phyloP scores from a whole-genome alignment of 2,329 filamentous ascomycete species.

The Neofusicoccum laricinum region DNA sequence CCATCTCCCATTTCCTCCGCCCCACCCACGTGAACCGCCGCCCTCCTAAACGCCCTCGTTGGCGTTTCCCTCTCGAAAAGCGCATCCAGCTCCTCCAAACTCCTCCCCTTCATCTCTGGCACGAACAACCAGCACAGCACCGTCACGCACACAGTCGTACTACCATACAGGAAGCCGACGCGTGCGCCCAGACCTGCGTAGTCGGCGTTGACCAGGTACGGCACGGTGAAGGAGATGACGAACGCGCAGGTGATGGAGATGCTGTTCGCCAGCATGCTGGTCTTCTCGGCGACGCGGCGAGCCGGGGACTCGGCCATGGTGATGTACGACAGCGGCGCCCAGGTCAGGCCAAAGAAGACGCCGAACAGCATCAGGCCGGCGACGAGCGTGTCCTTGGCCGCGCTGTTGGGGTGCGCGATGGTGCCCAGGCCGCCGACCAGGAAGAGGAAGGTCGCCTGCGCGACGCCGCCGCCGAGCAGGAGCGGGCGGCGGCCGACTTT shows the following conservation, averaged over 20 bases:
- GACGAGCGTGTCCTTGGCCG: constrained; percentile 56
- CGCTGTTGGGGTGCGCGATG: constrained; percentile 49
- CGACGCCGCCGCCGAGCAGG: constrained; percentile 40
- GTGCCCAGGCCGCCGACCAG: constrained; percentile 53
- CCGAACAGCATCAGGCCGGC: constrained; percentile 61
- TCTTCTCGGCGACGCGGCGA: constrained; percentile 65
- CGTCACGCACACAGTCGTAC: constrained; percentile 30
- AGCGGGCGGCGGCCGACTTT: constrained; percentile 39
- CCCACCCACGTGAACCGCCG: background rate
- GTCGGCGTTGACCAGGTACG: constrained; percentile 53
- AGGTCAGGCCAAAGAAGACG: constrained; percentile 58
- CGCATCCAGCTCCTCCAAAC: constrained; percentile 35
- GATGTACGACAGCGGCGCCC: constrained; percentile 53
- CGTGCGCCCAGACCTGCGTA: constrained; percentile 50
- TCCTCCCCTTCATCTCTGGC: constrained; percentile 34
- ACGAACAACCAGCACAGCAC: constrained; percentile 34
- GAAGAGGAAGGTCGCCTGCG: constrained; percentile 48
- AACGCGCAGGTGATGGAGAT: constrained; percentile 35
- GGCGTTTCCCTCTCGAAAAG: constrained; percentile 25
- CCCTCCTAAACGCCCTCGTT: background rate
- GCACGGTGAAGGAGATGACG: constrained; percentile 63
- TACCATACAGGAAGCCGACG: constrained; percentile 28
- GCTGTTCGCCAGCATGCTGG: constrained; percentile 61
- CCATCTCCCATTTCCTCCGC: background rate
- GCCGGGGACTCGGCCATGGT: constrained; percentile 61